Evolutionary conservation across 176 grass and related monocot species (phyloP).

Genomic region (Otatea glauca): DNA sequence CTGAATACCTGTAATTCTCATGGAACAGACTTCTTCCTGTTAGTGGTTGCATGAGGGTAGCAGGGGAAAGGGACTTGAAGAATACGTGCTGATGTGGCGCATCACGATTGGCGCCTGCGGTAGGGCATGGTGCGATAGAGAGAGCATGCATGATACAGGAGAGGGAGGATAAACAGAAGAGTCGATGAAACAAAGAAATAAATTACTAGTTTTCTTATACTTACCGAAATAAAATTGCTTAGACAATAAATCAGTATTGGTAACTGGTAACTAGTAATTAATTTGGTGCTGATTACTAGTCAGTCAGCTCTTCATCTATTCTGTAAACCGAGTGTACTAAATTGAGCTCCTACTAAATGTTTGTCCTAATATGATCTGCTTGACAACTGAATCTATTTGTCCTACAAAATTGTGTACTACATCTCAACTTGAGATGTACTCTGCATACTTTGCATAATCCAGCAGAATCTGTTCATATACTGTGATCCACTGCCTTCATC

Average conservation of each 20-base stretch:
- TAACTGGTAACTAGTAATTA: not conserved
- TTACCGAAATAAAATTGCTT: not conserved
- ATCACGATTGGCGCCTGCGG: not conserved
- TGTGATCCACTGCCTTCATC: not conserved
- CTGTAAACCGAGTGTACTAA: not conserved
- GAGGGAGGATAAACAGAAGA: not conserved
- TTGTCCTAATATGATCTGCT: not conserved
- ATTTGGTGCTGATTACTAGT: not conserved
- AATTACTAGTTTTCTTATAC: not conserved
- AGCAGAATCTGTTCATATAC: conserved; percentile 20
- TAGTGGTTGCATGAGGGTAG: not conserved
- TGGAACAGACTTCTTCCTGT: not conserved
- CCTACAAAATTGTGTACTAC: not conserved
- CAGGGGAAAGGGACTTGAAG: not conserved
- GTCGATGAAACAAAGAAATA: not conserved
- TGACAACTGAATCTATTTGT: not conserved
- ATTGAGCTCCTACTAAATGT: not conserved
- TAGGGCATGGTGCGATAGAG: not conserved
- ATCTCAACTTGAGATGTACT: conserved; percentile 25
- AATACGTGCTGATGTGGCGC: not conserved
- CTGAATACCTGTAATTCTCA: not conserved
- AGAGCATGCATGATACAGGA: not conserved
- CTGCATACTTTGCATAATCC: not conserved
- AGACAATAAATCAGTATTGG: not conserved
- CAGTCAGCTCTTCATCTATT: not conserved